Evolutionary conservation across 2,329 filamentous ascomycete genomes (phyloP).

Genomic region (Pseudogymnoascus sp.): DNA sequence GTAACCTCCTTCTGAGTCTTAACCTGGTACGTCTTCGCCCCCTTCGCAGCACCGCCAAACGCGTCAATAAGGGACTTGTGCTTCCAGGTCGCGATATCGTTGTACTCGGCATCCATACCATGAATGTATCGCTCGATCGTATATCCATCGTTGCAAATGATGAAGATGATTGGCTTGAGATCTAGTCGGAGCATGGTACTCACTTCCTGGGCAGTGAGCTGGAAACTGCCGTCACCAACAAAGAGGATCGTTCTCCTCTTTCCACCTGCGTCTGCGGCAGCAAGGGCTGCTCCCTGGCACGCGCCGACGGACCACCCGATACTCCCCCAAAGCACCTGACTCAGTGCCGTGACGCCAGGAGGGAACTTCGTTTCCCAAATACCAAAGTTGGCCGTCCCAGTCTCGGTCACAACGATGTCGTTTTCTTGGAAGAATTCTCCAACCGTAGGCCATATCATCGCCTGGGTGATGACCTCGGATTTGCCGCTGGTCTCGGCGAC

Average conservation of each 20-base stretch:
- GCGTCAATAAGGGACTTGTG: slow-evolving; percentile 59
- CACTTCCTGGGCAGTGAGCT: slow-evolving; percentile 76
- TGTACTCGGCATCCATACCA: slow-evolving; percentile 70
- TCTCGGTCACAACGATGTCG: slow-evolving; percentile 79
- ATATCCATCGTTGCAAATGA: slow-evolving; percentile 82
- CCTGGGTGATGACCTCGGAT: slow-evolving; percentile 51
- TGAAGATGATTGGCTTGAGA: slow-evolving; percentile 71
- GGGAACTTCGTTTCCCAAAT: slow-evolving; percentile 82
- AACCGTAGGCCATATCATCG: slow-evolving; percentile 70
- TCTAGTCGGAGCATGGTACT: slow-evolving; percentile 73
- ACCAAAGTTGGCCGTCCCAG: slow-evolving; percentile 80
- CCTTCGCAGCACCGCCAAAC: slow-evolving; percentile 54
- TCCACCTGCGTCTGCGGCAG: slow-evolving; percentile 53
- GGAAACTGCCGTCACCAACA: slow-evolving; percentile 82
- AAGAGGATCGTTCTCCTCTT: slow-evolving; percentile 65
- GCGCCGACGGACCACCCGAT: slow-evolving; percentile 59
- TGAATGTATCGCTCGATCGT: slow-evolving; percentile 87
- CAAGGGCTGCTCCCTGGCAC: slow-evolving; percentile 63
- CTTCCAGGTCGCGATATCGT: slow-evolving; percentile 71
- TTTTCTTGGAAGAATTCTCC: slow-evolving; percentile 62
- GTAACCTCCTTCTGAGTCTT: slow-evolving; percentile 63
- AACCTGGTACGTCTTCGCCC: slow-evolving; percentile 55
- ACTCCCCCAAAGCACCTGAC: slow-evolving; percentile 65
- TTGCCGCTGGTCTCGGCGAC: slow-evolving; percentile 34
- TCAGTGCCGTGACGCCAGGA: slow-evolving; percentile 66